Base-by-base conservation (phyloP, 257 asterid species). In the Eucommia ulmoides region DNA sequence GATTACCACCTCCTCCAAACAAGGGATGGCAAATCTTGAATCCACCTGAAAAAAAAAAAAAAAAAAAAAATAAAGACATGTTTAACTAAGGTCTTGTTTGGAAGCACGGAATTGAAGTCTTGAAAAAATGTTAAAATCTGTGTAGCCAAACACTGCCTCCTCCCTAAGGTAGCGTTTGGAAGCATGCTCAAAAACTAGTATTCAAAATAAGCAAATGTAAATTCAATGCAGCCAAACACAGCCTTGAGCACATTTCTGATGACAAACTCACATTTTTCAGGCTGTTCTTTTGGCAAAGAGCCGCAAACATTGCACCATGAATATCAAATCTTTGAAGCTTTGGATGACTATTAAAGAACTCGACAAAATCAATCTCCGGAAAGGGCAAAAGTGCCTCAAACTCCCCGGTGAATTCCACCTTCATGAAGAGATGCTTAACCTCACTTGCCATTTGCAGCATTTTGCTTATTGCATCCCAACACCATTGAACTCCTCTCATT, bases 231-330 rank as follows among this genome's bases (percentile, higher is more conserved):
- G n/a, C n/a, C n/a, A n/a, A n/a, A 18, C 19, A 24, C 22, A 35
- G 23, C 23, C 24, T 16, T 41, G n/a, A n/a, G n/a, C n/a, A n/a
- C n/a, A n/a, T n/a, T n/a, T 22, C 15, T 19, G 9, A 12, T 24
- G 16, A 8, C 14, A 52, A 55, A 70, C 95, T 79, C 66, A 87
- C 99, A 60, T 83, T 78, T 76, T 72, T 92, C 45, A 87, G 74
- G 76, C 99, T 92, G 77, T 81, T 81, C 76, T 82, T 81, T 62
- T 92, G 99, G 71, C 95, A 81, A 54, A 92, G 77, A 25, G 97
- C 97, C 49, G 99, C 95, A 65, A 91, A 87, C 94, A 91, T 81
- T 50, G 99, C 99, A 33, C 99, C 99, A 26, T 91, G 97, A 46
- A 87, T 70, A 53, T 83, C 99, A 26, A 91, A 81, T 2, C 75